Evolutionary conservation across 345 rosid genomes (phyloP).

Genomic region (Gossypium anomalum): DNA sequence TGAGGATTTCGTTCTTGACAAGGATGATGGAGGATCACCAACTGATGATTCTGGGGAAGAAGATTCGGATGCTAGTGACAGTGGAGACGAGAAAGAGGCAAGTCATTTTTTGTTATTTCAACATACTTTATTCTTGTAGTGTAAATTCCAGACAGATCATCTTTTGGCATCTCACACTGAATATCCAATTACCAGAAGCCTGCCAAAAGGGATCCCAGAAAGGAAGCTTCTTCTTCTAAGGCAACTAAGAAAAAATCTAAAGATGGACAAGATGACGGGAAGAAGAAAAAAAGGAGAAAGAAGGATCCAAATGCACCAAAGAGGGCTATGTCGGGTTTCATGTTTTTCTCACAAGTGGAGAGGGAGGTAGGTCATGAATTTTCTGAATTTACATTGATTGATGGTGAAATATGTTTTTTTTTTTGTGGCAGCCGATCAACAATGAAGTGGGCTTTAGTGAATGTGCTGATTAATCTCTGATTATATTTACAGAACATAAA

Average conservation of each 20-base stretch:
- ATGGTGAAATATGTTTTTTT: not conserved
- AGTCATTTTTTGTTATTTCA: conserved; percentile 20
- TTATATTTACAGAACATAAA: conserved; percentile 54
- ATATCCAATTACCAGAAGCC: conserved; percentile 54
- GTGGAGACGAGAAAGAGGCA: conserved; percentile 79
- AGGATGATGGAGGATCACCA: conserved; percentile 92
- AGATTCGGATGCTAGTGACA: conserved; percentile 61
- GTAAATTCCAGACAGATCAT: not conserved
- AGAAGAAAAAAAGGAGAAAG: conserved; percentile 76
- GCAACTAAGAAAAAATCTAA: conserved; percentile 60
- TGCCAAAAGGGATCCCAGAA: conserved; percentile 55
- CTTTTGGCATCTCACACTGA: conserved; percentile 8
- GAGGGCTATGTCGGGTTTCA: conserved; percentile 69
- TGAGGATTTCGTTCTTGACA: conserved; percentile 77
- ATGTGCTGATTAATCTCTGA: not conserved
- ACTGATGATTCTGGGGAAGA: conserved; percentile 96
- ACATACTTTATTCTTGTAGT: not conserved
- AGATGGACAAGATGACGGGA: conserved; percentile 66
- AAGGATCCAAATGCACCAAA: conserved; percentile 99
- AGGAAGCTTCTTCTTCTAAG: conserved; percentile 62
- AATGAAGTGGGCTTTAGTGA: not conserved
- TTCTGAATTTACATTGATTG: not conserved
- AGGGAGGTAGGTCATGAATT: conserved; percentile 58
- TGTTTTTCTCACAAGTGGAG: conserved; percentile 70
- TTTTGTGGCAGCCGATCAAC: not conserved